Percentiles rank a stretch among this genome's conserved stretches.
Evolutionary conservation across 169 alveolate genomes (phyloP).

Genomic region (Plasmodium yoelii): DNA sequence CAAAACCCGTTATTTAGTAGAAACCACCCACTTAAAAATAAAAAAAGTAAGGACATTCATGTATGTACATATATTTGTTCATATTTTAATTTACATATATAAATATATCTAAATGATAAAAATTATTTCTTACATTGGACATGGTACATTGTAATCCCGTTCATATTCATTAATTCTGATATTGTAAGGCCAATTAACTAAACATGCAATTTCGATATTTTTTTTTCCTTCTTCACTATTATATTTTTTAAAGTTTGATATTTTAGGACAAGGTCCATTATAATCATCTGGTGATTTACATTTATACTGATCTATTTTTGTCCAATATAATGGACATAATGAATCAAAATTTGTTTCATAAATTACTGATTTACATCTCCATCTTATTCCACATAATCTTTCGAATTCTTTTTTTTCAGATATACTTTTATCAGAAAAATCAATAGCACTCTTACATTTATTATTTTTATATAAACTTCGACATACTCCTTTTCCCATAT

Average conservation of each 20-base stretch:
- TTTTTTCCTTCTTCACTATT: conserved; percentile 40
- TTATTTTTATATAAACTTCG: conserved; percentile 12
- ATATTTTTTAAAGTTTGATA: conserved; percentile 53
- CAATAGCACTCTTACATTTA: conserved; percentile 5
- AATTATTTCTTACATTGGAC: conserved; percentile 59
- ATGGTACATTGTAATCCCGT: conserved; percentile 34
- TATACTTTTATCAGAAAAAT: conserved; percentile 18
- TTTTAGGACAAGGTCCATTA: conserved; percentile 57
- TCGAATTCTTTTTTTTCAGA: conserved; percentile 31
- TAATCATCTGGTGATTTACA: conserved; percentile 64
- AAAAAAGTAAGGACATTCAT: neutral
- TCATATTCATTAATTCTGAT: conserved; percentile 22
- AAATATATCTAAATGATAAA: neutral
- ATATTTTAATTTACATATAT: neutral
- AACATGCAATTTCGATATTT: conserved; percentile 43
- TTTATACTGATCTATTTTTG: conserved; percentile 11
- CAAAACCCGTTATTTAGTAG: conserved; percentile 34
- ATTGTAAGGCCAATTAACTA: conserved; percentile 68
- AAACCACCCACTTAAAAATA: conserved; percentile 63
- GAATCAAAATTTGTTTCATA: conserved; percentile 47
- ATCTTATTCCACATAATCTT: conserved; percentile 46
- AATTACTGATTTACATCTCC: conserved; percentile 63
- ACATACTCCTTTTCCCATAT: conserved; percentile 49
- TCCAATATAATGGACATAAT: conserved; percentile 42
- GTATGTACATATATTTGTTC: too few species aligned